Base-by-base conservation (phyloP, 208 protist species). In the Naegleria lovaniensis region DNA sequence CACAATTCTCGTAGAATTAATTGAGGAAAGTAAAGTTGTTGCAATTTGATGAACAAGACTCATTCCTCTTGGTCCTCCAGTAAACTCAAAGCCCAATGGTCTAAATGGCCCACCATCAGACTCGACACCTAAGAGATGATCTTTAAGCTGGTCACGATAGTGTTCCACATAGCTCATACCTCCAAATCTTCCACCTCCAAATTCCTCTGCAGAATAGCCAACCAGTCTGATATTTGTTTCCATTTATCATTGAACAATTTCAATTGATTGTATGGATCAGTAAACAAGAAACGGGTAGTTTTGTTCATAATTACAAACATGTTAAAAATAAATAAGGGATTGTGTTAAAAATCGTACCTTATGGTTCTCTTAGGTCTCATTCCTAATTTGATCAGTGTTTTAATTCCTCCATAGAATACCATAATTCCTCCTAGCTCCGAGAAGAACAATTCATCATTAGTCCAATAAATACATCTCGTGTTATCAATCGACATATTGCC, bases 361-460 rank as follows among this genome's bases (percentile, higher is more conserved):
- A 85, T 40, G 22, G 83, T 85, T 85, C 83, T 85, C 16, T 48
- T 40, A 29, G 83, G 83, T 22, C 40, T 39, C 29, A 85, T 33
- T 48, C 83, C 83, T 19, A 85, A 29, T 85, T 85, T 40, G 29
- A 43, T 15, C 19, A 85, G 5, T 0, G 36, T 85, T 85, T 43
- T 85, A 13, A 94, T 59, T 6, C 85, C 92, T 86, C 93, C 88
- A 88, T 75, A 93, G 16, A 90, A 58, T 0, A 92, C 58, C 29
- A 93, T 52, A 2, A 91, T 58, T 92, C 93, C 93, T 40, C 90
- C 91, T 39, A n/a, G n/a, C 83, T 90, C 84, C 93, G 92, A 52
- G 92, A 90, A 15, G 89, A 52, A 22, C 92, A 92, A 40, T 92
- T 92, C 33, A 7, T 48, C n/a, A n/a, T n/a, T n/a, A n/a, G n/a